Evolutionary conservation across 1,284 basidiomycete species (phyloP).

Genomic region (Boletus albobrunnescens): DNA sequence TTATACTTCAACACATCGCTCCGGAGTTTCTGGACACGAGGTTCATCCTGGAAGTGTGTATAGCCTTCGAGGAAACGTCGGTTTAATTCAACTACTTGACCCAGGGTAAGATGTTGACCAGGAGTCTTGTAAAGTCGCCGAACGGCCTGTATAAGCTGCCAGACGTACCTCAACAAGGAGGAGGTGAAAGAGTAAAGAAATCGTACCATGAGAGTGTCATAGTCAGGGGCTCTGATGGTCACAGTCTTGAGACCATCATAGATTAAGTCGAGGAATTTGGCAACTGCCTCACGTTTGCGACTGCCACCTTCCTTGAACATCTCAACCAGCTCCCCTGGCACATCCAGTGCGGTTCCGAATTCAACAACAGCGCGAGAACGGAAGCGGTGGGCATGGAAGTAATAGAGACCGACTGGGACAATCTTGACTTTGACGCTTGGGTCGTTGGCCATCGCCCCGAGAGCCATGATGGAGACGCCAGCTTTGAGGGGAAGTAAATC

Average conservation of each 20-base stretch:
- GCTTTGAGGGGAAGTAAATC: constrained; percentile 94
- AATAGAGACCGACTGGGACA: constrained; percentile 91
- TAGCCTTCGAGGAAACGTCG: constrained; percentile 95
- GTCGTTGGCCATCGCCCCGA: constrained; percentile 93
- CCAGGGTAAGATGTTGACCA: constrained; percentile 89
- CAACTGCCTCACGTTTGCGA: constrained; percentile 88
- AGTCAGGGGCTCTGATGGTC: constrained; percentile 94
- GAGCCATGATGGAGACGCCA: constrained; percentile 95
- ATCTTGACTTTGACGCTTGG: constrained; percentile 86
- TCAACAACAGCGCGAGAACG: constrained; percentile 95
- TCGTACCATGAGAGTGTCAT: constrained; percentile 92
- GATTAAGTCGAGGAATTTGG: constrained; percentile 86
- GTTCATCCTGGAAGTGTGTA: constrained; percentile 90
- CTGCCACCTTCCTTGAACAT: constrained; percentile 90
- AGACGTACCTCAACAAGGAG: constrained; percentile 2
- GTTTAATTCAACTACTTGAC: constrained; percentile 96
- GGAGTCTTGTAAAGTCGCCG: constrained; percentile 93
- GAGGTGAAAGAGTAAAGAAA: neutral
- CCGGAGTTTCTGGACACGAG: constrained; percentile 80
- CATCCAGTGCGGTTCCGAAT: constrained; percentile 89
- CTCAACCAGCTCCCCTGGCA: constrained; percentile 80
- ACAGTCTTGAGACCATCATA: constrained; percentile 98
- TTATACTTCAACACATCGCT: constrained; percentile 92
- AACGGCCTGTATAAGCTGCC: constrained; percentile 89
- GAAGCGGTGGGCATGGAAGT: constrained; percentile 95